Evolutionary conservation across 2,329 filamentous ascomycete species (phyloP).

Genomic region (Penicillium sp.): DNA sequence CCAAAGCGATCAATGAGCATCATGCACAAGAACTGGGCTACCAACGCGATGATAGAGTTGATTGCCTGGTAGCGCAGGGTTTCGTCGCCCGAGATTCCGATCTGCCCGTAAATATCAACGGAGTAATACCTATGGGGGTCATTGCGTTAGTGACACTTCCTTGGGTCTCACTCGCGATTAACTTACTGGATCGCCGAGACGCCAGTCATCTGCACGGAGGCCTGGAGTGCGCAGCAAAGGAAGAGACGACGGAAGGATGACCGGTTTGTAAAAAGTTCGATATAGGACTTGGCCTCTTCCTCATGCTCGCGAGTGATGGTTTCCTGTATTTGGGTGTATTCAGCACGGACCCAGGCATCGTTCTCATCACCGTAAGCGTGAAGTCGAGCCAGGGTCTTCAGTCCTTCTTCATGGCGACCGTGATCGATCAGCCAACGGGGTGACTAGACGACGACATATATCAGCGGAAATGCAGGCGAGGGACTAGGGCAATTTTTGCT

Average conservation of each 20-base stretch:
- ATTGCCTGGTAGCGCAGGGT: slow-evolving; percentile 78
- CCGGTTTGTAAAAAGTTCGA: slow-evolving; percentile 68
- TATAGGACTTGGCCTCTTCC: slow-evolving; percentile 71
- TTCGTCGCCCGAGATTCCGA: slow-evolving; percentile 68
- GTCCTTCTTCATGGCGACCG: slow-evolving; percentile 66
- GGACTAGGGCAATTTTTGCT: background rate
- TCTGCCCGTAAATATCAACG: slow-evolving; percentile 68
- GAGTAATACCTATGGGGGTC: slow-evolving; percentile 63
- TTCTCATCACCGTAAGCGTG: slow-evolving; percentile 70
- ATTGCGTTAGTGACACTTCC: background rate
- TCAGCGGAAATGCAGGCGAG: slow-evolving; percentile 10
- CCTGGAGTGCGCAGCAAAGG: slow-evolving; percentile 71
- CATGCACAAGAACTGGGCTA: slow-evolving; percentile 72
- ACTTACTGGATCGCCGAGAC: slow-evolving; percentile 69
- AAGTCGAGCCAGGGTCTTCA: slow-evolving; percentile 69
- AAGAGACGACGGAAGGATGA: slow-evolving; percentile 74
- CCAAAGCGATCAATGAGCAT: slow-evolving; percentile 69
- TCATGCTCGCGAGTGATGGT: slow-evolving; percentile 70
- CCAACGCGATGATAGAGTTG: slow-evolving; percentile 70
- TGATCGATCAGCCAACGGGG: slow-evolving; percentile 78
- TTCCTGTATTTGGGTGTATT: slow-evolving; percentile 73
- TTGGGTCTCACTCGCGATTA: background rate
- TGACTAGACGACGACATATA: slow-evolving; percentile 39
- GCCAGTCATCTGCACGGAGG: slow-evolving; percentile 76
- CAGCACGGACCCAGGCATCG: slow-evolving; percentile 73